Evolutionary conservation across 2,329 filamentous ascomycete genomes (phyloP), one percentile per base, ranked within the genome.

Genomic region (Orbilia quercus): DNA sequence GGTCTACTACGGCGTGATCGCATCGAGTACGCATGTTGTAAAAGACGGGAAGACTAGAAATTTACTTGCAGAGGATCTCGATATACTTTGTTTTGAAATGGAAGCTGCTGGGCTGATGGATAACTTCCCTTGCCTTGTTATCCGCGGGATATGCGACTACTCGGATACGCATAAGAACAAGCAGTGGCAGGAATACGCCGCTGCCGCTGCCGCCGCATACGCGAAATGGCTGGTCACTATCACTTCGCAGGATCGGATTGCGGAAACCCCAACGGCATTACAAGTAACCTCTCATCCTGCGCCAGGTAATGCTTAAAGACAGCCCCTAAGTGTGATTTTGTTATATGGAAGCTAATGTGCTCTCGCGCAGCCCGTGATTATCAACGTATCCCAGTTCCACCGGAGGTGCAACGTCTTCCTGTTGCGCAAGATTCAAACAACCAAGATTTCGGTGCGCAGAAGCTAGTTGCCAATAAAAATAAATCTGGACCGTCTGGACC

Each of bases 131-230:
- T 55, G 48, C n/a, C 16, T 65, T 18, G 42, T 47, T 3, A 48
- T 65, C 12, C 60, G 60, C 1, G 60, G 60, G 9, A 65, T 65
- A 20, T 65, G 48, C n/a, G 60, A 65, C n/a, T 62, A 62, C 28
- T 22, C 58, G 14, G 58, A 62, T 42, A 40, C 44, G 2, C 58
- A 62, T 16, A 62, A 62, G 31, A 51, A 51, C n/a, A 51, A 62
- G 28, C 58, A 51, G 42, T 62, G 58, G 58, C 58, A 62, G 42
- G 45, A 62, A 20, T 62, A 62, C 42, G 58, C 58, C 7, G 58
- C 58, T 5, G 58, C 25, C 9, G 16, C 14, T 1, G 48, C 48
- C 7, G 58, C 58, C n/a, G 57, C 25, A 38, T 62, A 62, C 23
- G 57, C 57, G 5, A 62, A 62, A 16, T 50, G 57, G n/a, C 22